phyloP scores from a whole-genome alignment of 1,284 basidiomycete genomes.

The Pyrrhoderma lamaoense region DNA sequence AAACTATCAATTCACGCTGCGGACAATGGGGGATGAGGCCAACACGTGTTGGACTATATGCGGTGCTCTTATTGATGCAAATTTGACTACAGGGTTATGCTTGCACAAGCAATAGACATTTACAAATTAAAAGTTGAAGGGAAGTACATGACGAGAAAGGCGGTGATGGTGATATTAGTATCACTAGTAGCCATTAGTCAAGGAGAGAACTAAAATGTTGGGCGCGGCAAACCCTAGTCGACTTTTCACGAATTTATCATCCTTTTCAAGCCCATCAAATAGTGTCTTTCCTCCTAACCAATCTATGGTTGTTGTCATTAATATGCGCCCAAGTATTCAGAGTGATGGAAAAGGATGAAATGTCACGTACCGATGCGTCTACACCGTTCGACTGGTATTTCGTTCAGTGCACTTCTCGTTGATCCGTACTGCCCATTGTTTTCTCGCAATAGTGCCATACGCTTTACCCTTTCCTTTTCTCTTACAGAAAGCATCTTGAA shows the following conservation, averaged over 20 bases:
- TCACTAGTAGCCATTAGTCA: neutral
- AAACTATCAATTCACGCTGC: too few relatives aligned
- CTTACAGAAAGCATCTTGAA: slow-evolving; percentile 50
- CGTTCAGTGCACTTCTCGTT: too few relatives aligned
- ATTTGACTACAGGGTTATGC: too few relatives aligned
- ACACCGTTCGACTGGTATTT: neutral
- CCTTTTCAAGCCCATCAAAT: slow-evolving; percentile 55
- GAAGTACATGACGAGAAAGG: too few relatives aligned
- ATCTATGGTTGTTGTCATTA: slow-evolving; percentile 39
- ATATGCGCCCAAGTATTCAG: too few relatives aligned
- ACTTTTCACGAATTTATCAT: slow-evolving; percentile 47
- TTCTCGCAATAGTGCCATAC: slow-evolving; percentile 42
- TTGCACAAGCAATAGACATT: too few relatives aligned
- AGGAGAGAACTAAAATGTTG: slow-evolving; percentile 49
- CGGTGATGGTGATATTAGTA: too few relatives aligned
- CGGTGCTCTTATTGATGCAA: too few relatives aligned
- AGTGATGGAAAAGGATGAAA: too few relatives aligned
- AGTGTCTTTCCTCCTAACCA: slow-evolving; percentile 66
- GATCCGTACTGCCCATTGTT: slow-evolving; percentile 7
- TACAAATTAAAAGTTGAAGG: too few relatives aligned
- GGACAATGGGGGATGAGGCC: too few relatives aligned
- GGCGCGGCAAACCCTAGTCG: slow-evolving; percentile 69
- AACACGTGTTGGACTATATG: too few relatives aligned
- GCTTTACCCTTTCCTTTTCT: slow-evolving; percentile 61
- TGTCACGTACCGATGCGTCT: slow-evolving; percentile 26